Evolutionary conservation across 2,329 filamentous ascomycete genomes (phyloP).

Genomic region (Tolypocladium endophyticum): DNA sequence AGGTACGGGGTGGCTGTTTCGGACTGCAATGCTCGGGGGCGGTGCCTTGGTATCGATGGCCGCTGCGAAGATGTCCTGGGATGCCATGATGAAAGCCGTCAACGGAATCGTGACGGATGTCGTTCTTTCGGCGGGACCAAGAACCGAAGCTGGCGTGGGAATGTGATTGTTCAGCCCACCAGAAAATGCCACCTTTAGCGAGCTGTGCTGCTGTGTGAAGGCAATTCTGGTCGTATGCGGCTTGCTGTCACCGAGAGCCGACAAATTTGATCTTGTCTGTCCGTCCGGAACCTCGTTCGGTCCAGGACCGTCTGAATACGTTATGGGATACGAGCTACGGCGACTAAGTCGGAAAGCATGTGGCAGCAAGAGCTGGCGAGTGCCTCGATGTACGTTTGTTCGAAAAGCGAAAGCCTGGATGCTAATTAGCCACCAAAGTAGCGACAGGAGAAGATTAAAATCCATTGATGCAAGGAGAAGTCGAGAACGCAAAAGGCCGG

Average conservation of each 20-base stretch:
- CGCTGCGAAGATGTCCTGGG: slow-evolving; percentile 41
- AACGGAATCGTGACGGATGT: neutral
- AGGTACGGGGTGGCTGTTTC: slow-evolving; percentile 47
- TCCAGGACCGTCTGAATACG: too few species aligned
- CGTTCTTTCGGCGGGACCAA: neutral
- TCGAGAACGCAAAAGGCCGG: neutral
- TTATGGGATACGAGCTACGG: neutral
- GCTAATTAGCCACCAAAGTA: neutral
- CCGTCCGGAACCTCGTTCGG: neutral
- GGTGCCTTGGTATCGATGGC: slow-evolving; percentile 45
- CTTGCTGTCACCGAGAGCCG: neutral
- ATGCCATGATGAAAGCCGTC: slow-evolving; percentile 12
- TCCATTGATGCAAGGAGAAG: neutral
- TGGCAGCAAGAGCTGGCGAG: neutral
- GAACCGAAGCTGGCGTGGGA: neutral
- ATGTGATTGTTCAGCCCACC: neutral
- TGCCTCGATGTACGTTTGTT: neutral
- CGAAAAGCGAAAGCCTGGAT: neutral
- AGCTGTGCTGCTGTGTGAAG: neutral
- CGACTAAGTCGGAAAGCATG: neutral
- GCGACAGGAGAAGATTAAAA: neutral
- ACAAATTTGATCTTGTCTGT: neutral
- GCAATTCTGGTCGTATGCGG: neutral
- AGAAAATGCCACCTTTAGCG: neutral
- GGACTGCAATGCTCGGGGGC: slow-evolving; percentile 32